Conservation (phyloP, 2,329 filamentous ascomycete species). For the Penicillium sp. region DNA sequence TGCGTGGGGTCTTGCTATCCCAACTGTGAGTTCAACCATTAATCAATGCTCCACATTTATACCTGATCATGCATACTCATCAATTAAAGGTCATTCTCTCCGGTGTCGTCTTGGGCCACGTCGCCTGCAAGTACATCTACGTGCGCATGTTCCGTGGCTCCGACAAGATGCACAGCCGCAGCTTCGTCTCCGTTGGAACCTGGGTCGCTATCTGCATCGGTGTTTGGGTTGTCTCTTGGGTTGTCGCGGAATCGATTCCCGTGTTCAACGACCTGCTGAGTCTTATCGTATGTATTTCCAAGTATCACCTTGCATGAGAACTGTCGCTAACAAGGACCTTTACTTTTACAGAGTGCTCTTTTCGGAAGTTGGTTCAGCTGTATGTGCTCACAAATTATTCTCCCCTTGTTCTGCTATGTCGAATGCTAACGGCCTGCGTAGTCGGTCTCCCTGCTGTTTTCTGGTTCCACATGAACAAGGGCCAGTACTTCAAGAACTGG, state of each 20-base stretch:
- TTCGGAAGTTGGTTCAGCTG: constrained; percentile 69
- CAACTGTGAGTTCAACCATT: constrained; percentile 48
- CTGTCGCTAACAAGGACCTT: constrained; percentile 15
- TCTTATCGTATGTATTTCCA: constrained; percentile 48
- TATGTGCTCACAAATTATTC: constrained; percentile 6
- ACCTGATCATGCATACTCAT: background rate
- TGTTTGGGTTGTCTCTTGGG: constrained; percentile 62
- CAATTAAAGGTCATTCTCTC: constrained; percentile 60
- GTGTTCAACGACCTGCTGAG: constrained; percentile 67
- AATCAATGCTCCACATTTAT: background rate
- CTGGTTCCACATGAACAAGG: constrained; percentile 38
- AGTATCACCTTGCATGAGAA: background rate
- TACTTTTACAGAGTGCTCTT: constrained; percentile 47
- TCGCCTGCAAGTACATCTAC: constrained; percentile 67
- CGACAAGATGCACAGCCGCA: constrained; percentile 53
- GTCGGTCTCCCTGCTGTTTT: constrained; percentile 43
- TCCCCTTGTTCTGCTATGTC: background rate
- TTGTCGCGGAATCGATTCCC: constrained; percentile 70
- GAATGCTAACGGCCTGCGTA: constrained; percentile 12
- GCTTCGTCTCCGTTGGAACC: constrained; percentile 50
- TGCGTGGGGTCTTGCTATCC: constrained; percentile 67
- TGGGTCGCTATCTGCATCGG: constrained; percentile 60
- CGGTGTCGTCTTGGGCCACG: constrained; percentile 68
- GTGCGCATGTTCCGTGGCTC: constrained; percentile 62
- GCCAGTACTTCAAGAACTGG: constrained; percentile 30